Base-by-base conservation (phyloP, 139 green algal genomes). In the Coelastrella sp. region DNA sequence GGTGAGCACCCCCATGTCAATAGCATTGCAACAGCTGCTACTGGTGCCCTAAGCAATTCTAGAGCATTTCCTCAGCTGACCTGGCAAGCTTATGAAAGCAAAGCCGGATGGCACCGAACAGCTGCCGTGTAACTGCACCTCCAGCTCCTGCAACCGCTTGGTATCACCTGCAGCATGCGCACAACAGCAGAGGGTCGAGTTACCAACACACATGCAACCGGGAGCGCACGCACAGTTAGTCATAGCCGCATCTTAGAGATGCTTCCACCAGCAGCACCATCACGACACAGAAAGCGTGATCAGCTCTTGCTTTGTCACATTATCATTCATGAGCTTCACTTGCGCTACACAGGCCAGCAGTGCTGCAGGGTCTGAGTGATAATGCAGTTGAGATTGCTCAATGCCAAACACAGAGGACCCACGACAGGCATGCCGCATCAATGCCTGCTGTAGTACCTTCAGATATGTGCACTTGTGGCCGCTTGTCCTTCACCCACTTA, bases 401-500 rank as follows among this genome's bases (percentile, higher is more conserved):
- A 70, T 20, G 61, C 12, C 61, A 70, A 70, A 70, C 63, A 70
- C 63, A 20, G n/a, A 59, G 22, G 74, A 49, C 10, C 9, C 17
- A 82, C 76, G 6, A 6, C 15, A 84, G 6, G 49, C 35, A 35
- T 15, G 22, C 6, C 22, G 19, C 8, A 70, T 25, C 8, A 59
- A 22, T 22, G 20, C n/a, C 7, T 80, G 58, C 90, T 8, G 63
- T 25, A 35, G 17, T 58, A 96, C 95, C 93, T 76, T 87, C 73
- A 19, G 89, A 92, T 65, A 97, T 92, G 79, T 95, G 88, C 12
- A 95, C 92, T 11, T 12, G 78, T 0, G 88, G 89, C 61, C 95
- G 92, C 72, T 94, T 93, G 78, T 98, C 96, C 88, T 95, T 97
- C 19, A 98, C 95, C 94, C 96, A 97, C 80, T 95, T 93, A 84